phyloP scores from a whole-genome alignment of 2,329 filamentous ascomycete species.

The Amylocarpus encephaloides region DNA sequence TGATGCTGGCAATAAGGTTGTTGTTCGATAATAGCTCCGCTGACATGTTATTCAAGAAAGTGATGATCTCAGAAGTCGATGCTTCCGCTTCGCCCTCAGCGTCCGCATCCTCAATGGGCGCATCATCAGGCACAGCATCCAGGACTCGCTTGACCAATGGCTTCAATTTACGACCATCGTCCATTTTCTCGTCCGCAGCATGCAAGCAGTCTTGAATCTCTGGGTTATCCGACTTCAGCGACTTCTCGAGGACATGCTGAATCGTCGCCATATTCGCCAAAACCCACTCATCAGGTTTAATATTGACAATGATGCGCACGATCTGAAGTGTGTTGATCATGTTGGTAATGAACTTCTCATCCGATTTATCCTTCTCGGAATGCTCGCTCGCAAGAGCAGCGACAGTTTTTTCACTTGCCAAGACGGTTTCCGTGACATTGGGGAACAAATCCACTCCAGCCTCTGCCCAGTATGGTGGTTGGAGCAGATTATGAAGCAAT shows the following conservation, averaged over 20 bases:
- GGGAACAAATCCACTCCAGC: slow-evolving; percentile 86
- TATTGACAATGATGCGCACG: slow-evolving; percentile 79
- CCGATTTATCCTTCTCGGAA: slow-evolving; percentile 62
- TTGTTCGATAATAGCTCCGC: slow-evolving; percentile 77
- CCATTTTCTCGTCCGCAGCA: slow-evolving; percentile 60
- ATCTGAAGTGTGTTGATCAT: slow-evolving; percentile 95
- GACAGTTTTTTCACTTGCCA: slow-evolving; percentile 72
- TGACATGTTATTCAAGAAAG: slow-evolving; percentile 76
- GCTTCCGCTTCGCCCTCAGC: slow-evolving; percentile 79
- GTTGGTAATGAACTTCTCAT: slow-evolving; percentile 76
- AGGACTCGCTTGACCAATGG: slow-evolving; percentile 77
- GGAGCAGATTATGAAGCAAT: slow-evolving; percentile 76
- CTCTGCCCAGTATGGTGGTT: slow-evolving; percentile 85
- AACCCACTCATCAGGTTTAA: slow-evolving; percentile 88
- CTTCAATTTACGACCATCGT: slow-evolving; percentile 64
- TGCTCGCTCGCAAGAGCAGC: slow-evolving; percentile 53
- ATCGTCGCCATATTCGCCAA: slow-evolving; percentile 67
- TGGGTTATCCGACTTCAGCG: slow-evolving; percentile 77
- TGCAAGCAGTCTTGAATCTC: slow-evolving; percentile 94
- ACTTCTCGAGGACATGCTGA: slow-evolving; percentile 85
- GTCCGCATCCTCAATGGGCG: slow-evolving; percentile 67
- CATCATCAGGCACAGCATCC: slow-evolving; percentile 77
- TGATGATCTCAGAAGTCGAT: slow-evolving; percentile 79
- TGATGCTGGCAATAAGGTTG: slow-evolving; percentile 83
- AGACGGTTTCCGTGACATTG: slow-evolving; percentile 79